Conservation (phyloP, 2,329 filamentous ascomycete species). For the Sphaerulina populicola region DNA sequence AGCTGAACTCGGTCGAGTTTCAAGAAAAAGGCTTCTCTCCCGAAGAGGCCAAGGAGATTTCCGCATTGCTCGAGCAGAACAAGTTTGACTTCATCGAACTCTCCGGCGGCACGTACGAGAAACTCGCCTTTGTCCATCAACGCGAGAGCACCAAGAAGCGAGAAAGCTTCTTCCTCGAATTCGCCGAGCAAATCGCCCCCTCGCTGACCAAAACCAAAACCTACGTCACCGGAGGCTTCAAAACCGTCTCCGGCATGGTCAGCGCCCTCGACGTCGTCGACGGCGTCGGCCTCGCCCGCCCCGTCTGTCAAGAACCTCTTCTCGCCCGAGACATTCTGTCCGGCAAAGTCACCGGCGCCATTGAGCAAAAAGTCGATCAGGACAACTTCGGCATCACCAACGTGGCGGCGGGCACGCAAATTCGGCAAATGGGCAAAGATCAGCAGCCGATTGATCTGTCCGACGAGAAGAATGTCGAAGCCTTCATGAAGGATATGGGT, state of each 20-base stretch:
- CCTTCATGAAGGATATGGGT: constrained; percentile 44
- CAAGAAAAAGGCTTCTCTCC: constrained; percentile 46
- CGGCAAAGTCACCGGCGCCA: constrained; percentile 42
- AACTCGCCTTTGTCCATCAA: constrained; percentile 45
- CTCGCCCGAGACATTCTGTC: constrained; percentile 41
- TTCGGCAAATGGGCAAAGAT: constrained; percentile 47
- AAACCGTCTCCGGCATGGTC: constrained; percentile 50
- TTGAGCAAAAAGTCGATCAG: constrained; percentile 40
- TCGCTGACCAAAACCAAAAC: constrained; percentile 47
- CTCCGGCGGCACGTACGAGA: constrained; percentile 53
- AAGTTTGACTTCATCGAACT: constrained; percentile 53
- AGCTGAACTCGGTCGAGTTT: constrained; percentile 52
- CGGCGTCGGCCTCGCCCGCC: constrained; percentile 52
- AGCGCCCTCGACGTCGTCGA: constrained; percentile 49
- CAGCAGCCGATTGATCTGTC: constrained; percentile 48
- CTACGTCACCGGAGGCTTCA: constrained; percentile 54
- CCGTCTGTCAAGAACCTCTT: constrained; percentile 45
- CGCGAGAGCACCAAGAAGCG: constrained; percentile 47
- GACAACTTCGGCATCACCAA: constrained; percentile 46
- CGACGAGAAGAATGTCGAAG: constrained; percentile 40
- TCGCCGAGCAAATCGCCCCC: constrained; percentile 48
- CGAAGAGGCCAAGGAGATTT: constrained; percentile 41
- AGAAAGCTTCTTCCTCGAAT: constrained; percentile 50
- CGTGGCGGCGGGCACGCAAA: constrained; percentile 44
- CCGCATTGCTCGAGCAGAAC: constrained; percentile 39